Conservation (phyloP, 306 rosid species). For the Quercus dentata region DNA sequence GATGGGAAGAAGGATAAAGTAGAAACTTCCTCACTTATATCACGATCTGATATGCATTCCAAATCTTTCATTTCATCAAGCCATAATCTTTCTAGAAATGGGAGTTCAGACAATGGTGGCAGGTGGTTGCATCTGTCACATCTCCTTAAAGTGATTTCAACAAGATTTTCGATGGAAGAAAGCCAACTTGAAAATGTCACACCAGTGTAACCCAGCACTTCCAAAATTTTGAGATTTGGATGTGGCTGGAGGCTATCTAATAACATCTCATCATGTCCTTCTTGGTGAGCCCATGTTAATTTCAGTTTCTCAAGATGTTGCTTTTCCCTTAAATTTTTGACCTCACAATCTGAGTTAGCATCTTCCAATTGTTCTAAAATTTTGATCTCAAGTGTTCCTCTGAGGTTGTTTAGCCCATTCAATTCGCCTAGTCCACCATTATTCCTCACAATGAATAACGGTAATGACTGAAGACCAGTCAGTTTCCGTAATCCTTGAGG, state of each 20-base stretch:
- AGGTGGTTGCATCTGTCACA: background rate
- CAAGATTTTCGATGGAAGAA: background rate
- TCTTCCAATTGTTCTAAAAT: background rate
- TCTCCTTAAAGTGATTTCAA: background rate
- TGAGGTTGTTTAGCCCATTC: constrained; percentile 25
- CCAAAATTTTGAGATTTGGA: constrained; percentile 15
- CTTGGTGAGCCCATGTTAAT: constrained; percentile 4
- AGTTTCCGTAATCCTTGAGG: constrained; percentile 15
- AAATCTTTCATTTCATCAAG: background rate
- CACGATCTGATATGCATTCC: background rate
- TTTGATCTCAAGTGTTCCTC: constrained; percentile 10
- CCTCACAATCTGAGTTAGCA: background rate
- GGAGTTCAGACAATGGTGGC: background rate
- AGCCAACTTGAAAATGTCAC: constrained; percentile 12
- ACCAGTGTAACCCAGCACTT: constrained; percentile 3
- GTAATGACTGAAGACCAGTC: constrained; percentile 18
- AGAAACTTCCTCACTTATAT: background rate
- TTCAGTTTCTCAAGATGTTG: constrained; percentile 8
- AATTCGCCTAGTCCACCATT: background rate
- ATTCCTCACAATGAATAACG: background rate
- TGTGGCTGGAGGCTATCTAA: constrained; percentile 29
- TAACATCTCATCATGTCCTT: constrained; percentile 12
- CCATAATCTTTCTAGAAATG: background rate
- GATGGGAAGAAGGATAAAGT: background rate
- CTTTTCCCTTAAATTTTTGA: constrained; percentile 9